Conservation (phyloP, 1,284 basidiomycete species). For the Cyathus olla region DNA sequence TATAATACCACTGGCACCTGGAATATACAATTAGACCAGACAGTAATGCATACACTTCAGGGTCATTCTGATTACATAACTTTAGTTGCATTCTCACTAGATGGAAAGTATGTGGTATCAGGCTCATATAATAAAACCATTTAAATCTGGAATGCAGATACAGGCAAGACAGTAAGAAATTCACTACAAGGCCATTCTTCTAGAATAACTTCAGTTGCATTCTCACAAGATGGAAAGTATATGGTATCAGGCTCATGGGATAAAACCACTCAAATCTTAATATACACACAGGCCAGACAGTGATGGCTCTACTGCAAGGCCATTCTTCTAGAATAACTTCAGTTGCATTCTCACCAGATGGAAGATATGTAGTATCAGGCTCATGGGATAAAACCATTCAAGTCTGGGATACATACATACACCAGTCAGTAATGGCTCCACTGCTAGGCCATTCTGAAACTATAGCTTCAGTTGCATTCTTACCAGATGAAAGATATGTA, state of each 20-base stretch:
- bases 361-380: too few relatives aligned
- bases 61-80: conserved; percentile 1
- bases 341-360: too few relatives aligned
- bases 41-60: background rate
- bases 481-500: too few relatives aligned
- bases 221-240: background rate
- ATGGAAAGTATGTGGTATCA: conserved; percentile 6
- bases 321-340: too few relatives aligned
- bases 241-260: conserved; percentile 6
- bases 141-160: conserved; percentile 11
- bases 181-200: background rate
- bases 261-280: conserved; percentile 1
- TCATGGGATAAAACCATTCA: too few relatives aligned
- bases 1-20: conserved; percentile 1
- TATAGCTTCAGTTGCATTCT: too few relatives aligned
- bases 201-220: background rate
- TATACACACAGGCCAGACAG: too few relatives aligned
- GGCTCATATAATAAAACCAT: conserved; percentile 7
- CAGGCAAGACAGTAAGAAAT: conserved; percentile 1
- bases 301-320: too few relatives aligned
- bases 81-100: conserved; percentile 4
- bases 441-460: too few relatives aligned
- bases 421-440: too few relatives aligned
- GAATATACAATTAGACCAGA: conserved; percentile 1
- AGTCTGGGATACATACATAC: too few relatives aligned